Conservation (phyloP, 352 stramenopile genomes). For the Peronospora belbahrii region DNA sequence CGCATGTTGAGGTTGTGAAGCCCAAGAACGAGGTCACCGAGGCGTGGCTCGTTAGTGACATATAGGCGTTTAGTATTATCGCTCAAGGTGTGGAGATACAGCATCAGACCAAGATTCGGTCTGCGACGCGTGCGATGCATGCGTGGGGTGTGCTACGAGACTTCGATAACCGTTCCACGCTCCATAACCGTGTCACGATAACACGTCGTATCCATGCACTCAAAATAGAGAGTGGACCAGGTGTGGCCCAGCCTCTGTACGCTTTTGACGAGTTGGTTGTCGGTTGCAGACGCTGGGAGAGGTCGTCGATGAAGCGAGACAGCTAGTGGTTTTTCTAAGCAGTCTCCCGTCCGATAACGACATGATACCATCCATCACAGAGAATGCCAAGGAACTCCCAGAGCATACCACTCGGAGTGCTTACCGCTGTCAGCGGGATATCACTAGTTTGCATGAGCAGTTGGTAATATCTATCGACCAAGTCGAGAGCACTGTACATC, state of each 20-base stretch:
- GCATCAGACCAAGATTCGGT: not conserved
- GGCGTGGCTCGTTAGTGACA: not conserved
- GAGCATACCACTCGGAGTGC: too few relatives aligned
- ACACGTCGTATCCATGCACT: not conserved
- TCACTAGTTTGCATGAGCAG: too few relatives aligned
- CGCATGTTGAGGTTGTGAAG: not conserved
- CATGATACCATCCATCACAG: not conserved
- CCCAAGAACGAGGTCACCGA: not conserved
- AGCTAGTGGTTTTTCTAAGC: not conserved
- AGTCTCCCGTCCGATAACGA: not conserved
- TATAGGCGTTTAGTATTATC: not conserved
- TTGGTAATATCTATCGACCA: too few relatives aligned
- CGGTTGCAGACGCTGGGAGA: not conserved
- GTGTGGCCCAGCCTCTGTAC: not conserved
- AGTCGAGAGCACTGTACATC: too few relatives aligned
- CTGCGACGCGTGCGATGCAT: not conserved
- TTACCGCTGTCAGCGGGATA: too few relatives aligned
- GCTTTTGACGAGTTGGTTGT: not conserved
- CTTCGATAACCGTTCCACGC: not conserved
- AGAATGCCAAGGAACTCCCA: not conserved
- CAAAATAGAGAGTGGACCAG: not conserved
- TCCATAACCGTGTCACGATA: not conserved
- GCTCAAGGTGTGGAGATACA: not conserved
- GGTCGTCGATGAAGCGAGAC: not conserved
- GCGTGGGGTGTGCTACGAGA: not conserved